phyloP scores from a whole-genome alignment of 139 green algal genomes.

The Micractinium conductrix region DNA sequence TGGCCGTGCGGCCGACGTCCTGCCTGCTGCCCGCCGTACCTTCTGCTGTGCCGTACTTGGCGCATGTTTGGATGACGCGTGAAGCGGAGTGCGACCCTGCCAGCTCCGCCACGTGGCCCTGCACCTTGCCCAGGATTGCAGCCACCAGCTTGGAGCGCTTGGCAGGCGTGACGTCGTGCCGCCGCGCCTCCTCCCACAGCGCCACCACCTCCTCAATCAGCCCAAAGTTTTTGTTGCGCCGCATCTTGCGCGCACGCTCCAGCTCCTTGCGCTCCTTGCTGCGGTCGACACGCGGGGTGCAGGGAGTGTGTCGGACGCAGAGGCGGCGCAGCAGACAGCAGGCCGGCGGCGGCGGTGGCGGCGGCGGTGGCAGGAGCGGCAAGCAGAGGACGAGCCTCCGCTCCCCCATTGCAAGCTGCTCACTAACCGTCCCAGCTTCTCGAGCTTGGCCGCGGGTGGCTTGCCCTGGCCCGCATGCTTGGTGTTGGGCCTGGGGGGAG shows the following conservation, averaged over 20 bases:
- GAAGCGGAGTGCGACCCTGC: slow-evolving; percentile 79
- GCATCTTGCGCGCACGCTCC: slow-evolving; percentile 27
- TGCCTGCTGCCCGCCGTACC: neutral
- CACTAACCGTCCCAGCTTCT: too few species aligned
- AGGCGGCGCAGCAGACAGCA: neutral
- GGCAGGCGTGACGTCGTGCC: slow-evolving; percentile 48
- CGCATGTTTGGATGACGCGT: slow-evolving; percentile 85
- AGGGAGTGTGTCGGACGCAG: too few species aligned
- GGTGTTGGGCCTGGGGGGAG: too few species aligned
- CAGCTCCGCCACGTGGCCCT: slow-evolving; percentile 72
- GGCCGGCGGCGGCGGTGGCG: neutral
- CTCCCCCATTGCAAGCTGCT: neutral
- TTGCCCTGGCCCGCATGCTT: neutral
- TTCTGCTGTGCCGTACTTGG: slow-evolving; percentile 70
- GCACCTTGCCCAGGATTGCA: slow-evolving; percentile 62
- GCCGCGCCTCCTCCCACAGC: slow-evolving; percentile 77
- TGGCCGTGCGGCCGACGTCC: neutral
- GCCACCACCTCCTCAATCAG: slow-evolving; percentile 40
- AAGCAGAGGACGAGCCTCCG: neutral
- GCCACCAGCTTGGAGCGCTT: slow-evolving; percentile 64
- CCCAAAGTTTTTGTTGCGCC: slow-evolving; percentile 43
- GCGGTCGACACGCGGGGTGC: too few species aligned
- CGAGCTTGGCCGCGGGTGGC: neutral
- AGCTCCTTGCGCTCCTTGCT: slow-evolving; percentile 52
- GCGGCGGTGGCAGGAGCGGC: neutral